Base-by-base conservation (phyloP, 2,329 filamentous ascomycete species). In the Coleophoma crateriformis region DNA sequence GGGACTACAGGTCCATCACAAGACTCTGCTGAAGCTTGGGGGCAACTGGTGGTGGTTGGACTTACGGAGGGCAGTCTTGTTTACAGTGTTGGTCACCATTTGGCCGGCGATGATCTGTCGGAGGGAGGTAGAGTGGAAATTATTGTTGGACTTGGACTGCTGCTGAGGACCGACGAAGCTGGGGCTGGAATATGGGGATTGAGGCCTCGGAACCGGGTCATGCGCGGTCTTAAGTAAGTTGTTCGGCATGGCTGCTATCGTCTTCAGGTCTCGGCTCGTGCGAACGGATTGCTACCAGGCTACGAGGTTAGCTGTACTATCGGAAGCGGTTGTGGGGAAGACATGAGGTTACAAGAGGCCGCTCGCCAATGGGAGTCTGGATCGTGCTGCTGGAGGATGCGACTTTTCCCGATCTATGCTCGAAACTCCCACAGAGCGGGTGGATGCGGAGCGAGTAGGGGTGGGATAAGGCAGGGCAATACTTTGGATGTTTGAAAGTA, bases 151-250 rank as follows among this genome's bases (percentile, higher is more conserved):
- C 48, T 58, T 57, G 35, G 62, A 22, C 19, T 27, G 41, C 33
- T 53, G 50, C 42, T 50, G 42, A 19, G 50, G 61, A 43, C 58
- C 56, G 33, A 64, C 45, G 40, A 55, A 47, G 33, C 46, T 48
- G 14, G 62, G 61, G 52, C 64, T 56, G 38, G 55, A 50, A 54
- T 62, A 63, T 13, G 63, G 63, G 54, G 61, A 62, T 33, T 39
- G 37, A 47, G 50, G 45, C 32, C 50, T 41, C 4, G 32, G 39
- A 33, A 50, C 47, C 13, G 50, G 50, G 45, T 50, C 50, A 13
- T 40, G 39, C 3, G 40, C n/a, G 19, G 15, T 41, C 38, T 41
- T 41, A 41, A 41, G 38, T 41, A 41, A 41, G 27, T 27, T 27
- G 27, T 27, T 27, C 27, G 27, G 27, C 27, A 27, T 27, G 27